Conservation (phyloP, 176 grass and related monocot genomes). For the Triticum turgidum region DNA sequence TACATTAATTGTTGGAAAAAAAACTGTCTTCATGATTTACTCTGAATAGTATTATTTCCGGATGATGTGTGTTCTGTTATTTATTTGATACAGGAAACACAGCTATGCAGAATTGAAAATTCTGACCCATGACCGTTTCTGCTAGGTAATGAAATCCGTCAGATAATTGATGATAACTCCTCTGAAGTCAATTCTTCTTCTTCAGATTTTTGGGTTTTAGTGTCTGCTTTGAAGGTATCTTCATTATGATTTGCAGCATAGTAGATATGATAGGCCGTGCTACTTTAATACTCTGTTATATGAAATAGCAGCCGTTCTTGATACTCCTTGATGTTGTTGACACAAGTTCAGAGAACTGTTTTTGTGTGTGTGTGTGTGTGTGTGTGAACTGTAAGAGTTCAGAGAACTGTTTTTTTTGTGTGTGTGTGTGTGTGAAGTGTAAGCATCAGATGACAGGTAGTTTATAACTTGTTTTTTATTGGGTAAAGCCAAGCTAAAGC, state of each 20-base stretch:
- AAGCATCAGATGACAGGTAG: not conserved
- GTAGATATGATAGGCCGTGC: not conserved
- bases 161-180: conserved; percentile 80
- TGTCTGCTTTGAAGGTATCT: conserved; percentile 93
- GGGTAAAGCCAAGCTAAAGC: conserved; percentile 1
- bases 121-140: conserved; percentile 25
- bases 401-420: not conserved
- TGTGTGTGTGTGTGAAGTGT: not conserved
- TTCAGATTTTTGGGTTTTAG: conserved; percentile 95
- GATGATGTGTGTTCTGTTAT: not conserved
- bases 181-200: conserved; percentile 69
- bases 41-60: not conserved
- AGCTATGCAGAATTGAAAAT: not conserved
- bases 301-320: not conserved
- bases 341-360: not conserved
- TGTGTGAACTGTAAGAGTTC: not conserved
- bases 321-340: not conserved
- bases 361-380: not conserved
- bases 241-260: conserved; percentile 2
- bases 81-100: not conserved
- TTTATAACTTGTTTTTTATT: not conserved
- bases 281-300: not conserved
- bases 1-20: not conserved
- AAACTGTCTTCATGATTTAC: not conserved
- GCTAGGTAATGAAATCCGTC: conserved; percentile 68